phyloP scores from a whole-genome alignment of 2,329 filamentous ascomycete genomes.

The Aspergillus cejpii region DNA sequence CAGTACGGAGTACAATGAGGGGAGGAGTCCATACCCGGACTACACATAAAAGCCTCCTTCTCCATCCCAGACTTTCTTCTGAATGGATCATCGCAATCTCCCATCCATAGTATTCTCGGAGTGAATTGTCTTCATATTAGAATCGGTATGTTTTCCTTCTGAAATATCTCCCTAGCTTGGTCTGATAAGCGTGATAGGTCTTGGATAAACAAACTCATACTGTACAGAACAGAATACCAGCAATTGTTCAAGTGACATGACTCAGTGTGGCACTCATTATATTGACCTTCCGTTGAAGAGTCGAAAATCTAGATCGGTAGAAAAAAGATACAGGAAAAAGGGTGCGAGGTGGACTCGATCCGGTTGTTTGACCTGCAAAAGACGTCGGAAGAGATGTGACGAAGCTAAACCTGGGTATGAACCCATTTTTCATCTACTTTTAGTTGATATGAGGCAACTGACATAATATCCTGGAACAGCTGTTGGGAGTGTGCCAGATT shows the following conservation, averaged over 20 bases:
- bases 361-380: constrained; percentile 38
- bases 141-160: too few relatives aligned
- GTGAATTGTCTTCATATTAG: too few relatives aligned
- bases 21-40: too few relatives aligned
- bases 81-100: too few relatives aligned
- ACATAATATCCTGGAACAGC: constrained; percentile 20
- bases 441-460: constrained; percentile 1
- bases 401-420: constrained; percentile 33
- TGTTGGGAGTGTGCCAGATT: constrained; percentile 29
- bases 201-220: neutral
- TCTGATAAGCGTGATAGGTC: neutral
- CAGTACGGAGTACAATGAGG: too few relatives aligned
- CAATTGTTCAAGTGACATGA: neutral
- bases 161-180: neutral
- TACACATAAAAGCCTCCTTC: too few relatives aligned
- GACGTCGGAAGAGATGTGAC: constrained; percentile 35
- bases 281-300: neutral
- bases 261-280: neutral
- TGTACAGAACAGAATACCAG: too few relatives aligned
- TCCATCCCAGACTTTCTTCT: too few relatives aligned
- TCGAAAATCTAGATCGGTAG: constrained; percentile 1
- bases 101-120: too few relatives aligned
- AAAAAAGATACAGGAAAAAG: constrained; percentile 22
- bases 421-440: neutral
- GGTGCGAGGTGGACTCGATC: constrained; percentile 34